phyloP scores from a whole-genome alignment of 2,329 filamentous ascomycete genomes.

The Monilinia laxa region DNA sequence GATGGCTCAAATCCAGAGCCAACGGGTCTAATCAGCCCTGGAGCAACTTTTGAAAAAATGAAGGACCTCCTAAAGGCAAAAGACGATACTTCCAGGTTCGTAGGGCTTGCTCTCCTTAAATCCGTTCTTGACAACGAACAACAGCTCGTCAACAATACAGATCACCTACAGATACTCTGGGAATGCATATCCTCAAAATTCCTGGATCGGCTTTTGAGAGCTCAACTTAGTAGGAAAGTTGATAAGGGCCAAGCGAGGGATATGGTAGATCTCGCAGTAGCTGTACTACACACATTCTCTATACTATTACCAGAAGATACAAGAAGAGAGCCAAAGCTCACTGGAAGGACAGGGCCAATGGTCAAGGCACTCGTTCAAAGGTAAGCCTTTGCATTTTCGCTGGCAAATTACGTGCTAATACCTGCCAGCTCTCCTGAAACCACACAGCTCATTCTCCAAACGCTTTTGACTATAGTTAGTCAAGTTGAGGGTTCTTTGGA shows the following conservation, averaged over 20 bases:
- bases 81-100: slow-evolving; percentile 67
- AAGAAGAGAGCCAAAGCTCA: slow-evolving; percentile 48
- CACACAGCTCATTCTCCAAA: slow-evolving; percentile 53
- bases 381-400: slow-evolving; percentile 41
- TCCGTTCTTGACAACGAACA: slow-evolving; percentile 62
- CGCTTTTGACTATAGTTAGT: slow-evolving; percentile 56
- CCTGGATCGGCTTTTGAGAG: slow-evolving; percentile 60
- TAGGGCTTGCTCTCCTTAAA: slow-evolving; percentile 65
- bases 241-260: slow-evolving; percentile 50
- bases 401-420: slow-evolving; percentile 23
- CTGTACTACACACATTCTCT: slow-evolving; percentile 62
- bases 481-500: slow-evolving; percentile 50
- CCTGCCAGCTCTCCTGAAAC: slow-evolving; percentile 52
- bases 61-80: slow-evolving; percentile 56
- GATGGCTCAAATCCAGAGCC: slow-evolving; percentile 8
- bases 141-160: slow-evolving; percentile 50
- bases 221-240: slow-evolving; percentile 46
- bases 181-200: slow-evolving; percentile 60
- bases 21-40: slow-evolving; percentile 25
- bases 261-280: slow-evolving; percentile 63
- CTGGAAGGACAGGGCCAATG: slow-evolving; percentile 54
- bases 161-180: slow-evolving; percentile 55
- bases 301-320: slow-evolving; percentile 54
- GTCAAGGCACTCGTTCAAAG: slow-evolving; percentile 54
- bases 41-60: slow-evolving; percentile 49